A percentile compares a stretch with the other conserved stretches of the same genome.
Conservation (phyloP, 1,139 yeast species). For the Tardiomyces blankii region DNA sequence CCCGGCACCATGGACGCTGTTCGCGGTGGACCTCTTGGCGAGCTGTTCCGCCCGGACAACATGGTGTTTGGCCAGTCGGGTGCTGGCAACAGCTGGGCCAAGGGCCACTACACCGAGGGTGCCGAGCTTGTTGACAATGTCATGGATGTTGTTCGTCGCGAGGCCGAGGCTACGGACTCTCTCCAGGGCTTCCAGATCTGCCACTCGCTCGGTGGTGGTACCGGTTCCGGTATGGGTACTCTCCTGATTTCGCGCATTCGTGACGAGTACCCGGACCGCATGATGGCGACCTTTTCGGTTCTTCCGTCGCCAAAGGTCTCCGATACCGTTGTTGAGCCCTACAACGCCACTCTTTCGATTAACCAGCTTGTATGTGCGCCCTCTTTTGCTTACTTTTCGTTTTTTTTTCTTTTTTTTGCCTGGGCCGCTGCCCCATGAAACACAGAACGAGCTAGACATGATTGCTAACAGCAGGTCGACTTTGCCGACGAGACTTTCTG, state of each 20-base stretch:
- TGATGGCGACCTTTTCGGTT: constrained; percentile 92
- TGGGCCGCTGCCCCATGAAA: too few relatives aligned
- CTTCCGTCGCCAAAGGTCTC: constrained; percentile 86
- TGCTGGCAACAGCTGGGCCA: constrained; percentile 95
- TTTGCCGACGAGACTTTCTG: constrained; percentile 89
- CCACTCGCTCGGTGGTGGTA: constrained; percentile 93
- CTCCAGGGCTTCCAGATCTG: constrained; percentile 91
- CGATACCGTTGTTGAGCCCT: constrained; percentile 90
- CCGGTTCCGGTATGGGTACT: constrained; percentile 95
- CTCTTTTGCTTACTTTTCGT: too few relatives aligned
- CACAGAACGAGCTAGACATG: too few relatives aligned
- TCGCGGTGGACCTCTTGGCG: constrained; percentile 64
- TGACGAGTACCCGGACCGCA: constrained; percentile 87
- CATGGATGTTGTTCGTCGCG: constrained; percentile 81
- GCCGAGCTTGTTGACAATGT: constrained; percentile 88
- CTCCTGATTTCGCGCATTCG: constrained; percentile 66
- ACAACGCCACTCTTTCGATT: constrained; percentile 84
- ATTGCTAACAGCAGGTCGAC: constrained; percentile 38
- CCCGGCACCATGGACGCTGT: constrained; percentile 89
- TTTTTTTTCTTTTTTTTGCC: too few relatives aligned
- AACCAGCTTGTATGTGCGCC: constrained; percentile 45
- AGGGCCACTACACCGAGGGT: constrained; percentile 93
- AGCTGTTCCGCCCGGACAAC: constrained; percentile 85
- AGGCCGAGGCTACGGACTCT: constrained; percentile 87
- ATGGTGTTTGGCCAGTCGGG: constrained; percentile 81